Base-by-base conservation (phyloP, 306 rosid species). In the Hippophae tibetana region DNA sequence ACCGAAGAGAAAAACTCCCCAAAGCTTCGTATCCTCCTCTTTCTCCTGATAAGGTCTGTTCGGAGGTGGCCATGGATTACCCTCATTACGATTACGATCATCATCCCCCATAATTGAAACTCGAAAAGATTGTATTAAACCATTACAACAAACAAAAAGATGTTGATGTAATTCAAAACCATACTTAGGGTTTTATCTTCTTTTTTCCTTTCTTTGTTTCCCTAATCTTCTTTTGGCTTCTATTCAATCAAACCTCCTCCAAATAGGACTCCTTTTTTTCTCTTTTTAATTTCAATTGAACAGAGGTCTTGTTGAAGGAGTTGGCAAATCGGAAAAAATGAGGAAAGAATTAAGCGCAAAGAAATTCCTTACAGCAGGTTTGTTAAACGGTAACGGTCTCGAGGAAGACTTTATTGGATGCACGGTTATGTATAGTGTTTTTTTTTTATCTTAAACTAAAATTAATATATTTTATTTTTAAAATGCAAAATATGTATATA, bases 1-100 rank as follows among this genome's bases (percentile, higher is more conserved):
- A 5, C 94, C 94, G 71, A 88, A 86, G 65, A 88, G 75, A 10
- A 93, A 47, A 73, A 83, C 72, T 10, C 95, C 99, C 94, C 94
- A 82, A 44, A 88, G 71, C 78, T 76, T 86, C 57, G 59, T 14
- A 64, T 74, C 87, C 55, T 77, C 69, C 40, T 23, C 73, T 63
- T 85, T 75, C 14, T 57, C 72, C 65, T 67, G 74, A 56, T 72
- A 45, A 12, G 72, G 67, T 18, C 60, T 61, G 68, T 55, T 74
- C 25, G 74, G 62, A 44, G 78, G 57, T 52, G 55, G 52, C 78
- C 74, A 69, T 14, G 68, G 76, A 42, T 73, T 65, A 8, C 18
- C 57, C 54, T 75, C 76, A 2, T 77, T 60, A 40, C 63, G 60
- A 61, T 79, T 67, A 52, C 23, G 63, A 5, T 57, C 80, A 13